Evolutionary conservation across 202 grass and related monocot genomes (phyloP), one percentile per base, ranked within the genome.

Genomic region (Dendrocalamus latiflorus): DNA sequence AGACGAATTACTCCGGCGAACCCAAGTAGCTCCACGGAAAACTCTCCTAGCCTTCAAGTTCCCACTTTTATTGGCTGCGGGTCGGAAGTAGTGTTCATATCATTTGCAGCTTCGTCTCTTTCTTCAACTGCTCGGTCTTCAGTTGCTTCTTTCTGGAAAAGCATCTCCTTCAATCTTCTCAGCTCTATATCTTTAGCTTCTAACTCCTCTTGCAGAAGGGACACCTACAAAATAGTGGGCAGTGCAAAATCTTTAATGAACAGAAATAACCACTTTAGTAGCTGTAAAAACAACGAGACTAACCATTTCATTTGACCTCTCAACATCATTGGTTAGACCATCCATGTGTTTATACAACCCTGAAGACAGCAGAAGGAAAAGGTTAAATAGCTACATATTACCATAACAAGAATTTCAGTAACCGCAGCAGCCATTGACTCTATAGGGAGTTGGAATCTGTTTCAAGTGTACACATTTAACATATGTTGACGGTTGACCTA

Each of bases 231-330:
- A 45, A 9, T 1, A 59, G 14, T 41, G 37, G 66, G 24, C 1
- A 54, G 65, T 54, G 16, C 33, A 57, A 79, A 66, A 22, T 43
- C 25, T 13, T 41, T 42, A 69, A 65, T 3, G 3, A 61, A 21
- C 7, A 36, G 14, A n/a, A 33, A 62, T 9, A 87, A 39, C 22
- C 8, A 67, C 44, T 16, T 13, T 26, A 49, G 10, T 10, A 77
- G 3, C 7, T 54, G 10, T 16, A 39, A 68, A 11, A 20, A 42
- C 4, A 48, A 25, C 17, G 1, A 18, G 33, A 38, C 42, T 76
- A 86, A 99, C 96, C 96, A 96, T 86, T 82, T 99, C 96, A 68
- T 99, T 99, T 76, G 96, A 99, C 88, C 96, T 60, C 86, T 99
- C 96, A 2, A 96, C 83, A 8, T 96, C 93, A 60, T 95, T 95